Percentiles rank a stretch among this genome's conserved stretches.
These are phyloP conservation scores for Auriscalpium vulgare DNA, from an alignment of 768 basidiomycete species.

Conservation along the genomic window DNA sequence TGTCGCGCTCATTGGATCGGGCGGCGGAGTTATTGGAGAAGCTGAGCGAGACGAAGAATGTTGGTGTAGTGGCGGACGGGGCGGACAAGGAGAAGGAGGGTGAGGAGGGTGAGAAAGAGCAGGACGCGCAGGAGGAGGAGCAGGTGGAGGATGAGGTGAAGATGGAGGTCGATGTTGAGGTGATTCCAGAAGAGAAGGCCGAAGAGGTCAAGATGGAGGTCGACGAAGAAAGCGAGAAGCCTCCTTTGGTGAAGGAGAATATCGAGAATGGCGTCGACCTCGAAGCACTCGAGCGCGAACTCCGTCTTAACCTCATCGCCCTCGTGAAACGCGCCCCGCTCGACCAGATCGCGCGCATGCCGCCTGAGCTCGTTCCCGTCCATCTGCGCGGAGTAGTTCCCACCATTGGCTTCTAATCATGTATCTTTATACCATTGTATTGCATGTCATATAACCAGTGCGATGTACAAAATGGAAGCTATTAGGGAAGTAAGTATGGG, in stretches of 20 bases:
- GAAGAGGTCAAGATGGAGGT: constrained; percentile 7
- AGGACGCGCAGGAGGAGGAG: no score
- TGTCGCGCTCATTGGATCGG: constrained; percentile 50
- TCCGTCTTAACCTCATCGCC: constrained; percentile 69
- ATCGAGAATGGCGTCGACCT: constrained; percentile 1
- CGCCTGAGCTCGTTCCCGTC: constrained; percentile 11
- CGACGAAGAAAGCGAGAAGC: constrained; percentile 2
- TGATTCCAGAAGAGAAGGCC: background rate
- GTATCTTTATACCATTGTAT: background rate
- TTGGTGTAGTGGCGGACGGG: no score
- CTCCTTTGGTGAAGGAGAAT: background rate
- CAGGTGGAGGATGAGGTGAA: no score
- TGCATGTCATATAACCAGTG: no score
- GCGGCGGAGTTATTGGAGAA: constrained; percentile 45
- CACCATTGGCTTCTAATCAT: constrained; percentile 8
- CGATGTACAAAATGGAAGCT: no score
- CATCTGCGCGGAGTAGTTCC: constrained; percentile 13
- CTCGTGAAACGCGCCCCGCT: constrained; percentile 72
- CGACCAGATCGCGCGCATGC: constrained; percentile 27
- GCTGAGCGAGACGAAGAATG: constrained; percentile 27
- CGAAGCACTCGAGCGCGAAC: constrained; percentile 33
- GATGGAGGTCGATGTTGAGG: no score
- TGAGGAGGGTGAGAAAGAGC: no score
- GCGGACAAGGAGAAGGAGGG: no score
- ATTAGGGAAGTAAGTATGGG: no score